Conservation (phyloP, 306 rosid genomes). For the Rubus idaeus region DNA sequence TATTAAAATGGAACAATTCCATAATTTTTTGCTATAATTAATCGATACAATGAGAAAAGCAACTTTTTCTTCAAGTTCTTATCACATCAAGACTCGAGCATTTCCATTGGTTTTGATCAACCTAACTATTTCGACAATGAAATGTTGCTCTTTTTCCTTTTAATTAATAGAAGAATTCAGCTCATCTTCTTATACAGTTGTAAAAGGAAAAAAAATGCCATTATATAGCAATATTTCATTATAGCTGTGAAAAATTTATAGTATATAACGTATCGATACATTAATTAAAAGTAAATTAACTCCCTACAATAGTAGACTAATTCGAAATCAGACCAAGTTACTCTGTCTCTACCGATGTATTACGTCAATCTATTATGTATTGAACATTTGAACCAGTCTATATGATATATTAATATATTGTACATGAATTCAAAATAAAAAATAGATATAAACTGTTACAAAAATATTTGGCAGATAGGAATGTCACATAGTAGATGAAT, state of each 20-base stretch:
- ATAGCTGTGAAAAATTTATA: too few species aligned
- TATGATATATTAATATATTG: background rate
- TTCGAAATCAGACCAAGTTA: too few species aligned
- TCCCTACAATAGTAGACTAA: too few species aligned
- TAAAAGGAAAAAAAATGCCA: too few species aligned
- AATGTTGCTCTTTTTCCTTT: background rate
- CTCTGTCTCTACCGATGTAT: too few species aligned
- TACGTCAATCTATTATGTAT: background rate
- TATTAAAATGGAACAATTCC: background rate
- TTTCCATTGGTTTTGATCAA: background rate
- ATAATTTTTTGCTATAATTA: background rate
- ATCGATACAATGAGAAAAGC: background rate
- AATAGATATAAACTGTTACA: background rate
- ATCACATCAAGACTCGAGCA: background rate
- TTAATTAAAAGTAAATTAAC: too few species aligned
- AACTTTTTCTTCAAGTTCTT: background rate
- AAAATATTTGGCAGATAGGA: background rate
- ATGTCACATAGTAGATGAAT: conserved; percentile 4
- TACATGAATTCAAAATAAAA: too few species aligned
- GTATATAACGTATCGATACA: too few species aligned
- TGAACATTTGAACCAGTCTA: too few species aligned
- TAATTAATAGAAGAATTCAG: background rate
- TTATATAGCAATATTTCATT: too few species aligned
- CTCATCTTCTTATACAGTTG: background rate
- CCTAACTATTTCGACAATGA: background rate